A percentile compares a stretch with the other conserved stretches of the same genome.
Evolutionary conservation across 345 rosid genomes (phyloP).

Genomic region (Cardamine chenopodiifolia): DNA sequence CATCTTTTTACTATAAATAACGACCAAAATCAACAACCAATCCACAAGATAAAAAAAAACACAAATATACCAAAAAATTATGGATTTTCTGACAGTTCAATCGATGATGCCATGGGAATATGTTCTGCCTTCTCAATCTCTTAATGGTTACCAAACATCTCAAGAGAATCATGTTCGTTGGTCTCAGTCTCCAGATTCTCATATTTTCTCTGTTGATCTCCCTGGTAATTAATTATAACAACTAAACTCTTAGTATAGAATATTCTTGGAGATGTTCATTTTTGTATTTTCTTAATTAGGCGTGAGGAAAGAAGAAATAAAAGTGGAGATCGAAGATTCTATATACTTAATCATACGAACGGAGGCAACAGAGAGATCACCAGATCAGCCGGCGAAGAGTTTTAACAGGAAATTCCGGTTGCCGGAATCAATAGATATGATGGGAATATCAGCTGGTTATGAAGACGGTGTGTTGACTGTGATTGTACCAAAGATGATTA

Average conservation of each 20-base stretch:
- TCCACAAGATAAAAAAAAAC: not conserved
- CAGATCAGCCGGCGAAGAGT: slow-evolving; percentile 46
- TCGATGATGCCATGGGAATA: slow-evolving; percentile 58
- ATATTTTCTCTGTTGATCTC: slow-evolving; percentile 68
- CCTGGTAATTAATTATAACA: slow-evolving; percentile 50
- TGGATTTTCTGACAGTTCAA: slow-evolving; percentile 53
- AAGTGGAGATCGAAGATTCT: slow-evolving; percentile 76
- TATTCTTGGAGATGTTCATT: not conserved
- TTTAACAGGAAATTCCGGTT: slow-evolving; percentile 73
- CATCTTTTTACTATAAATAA: slow-evolving; percentile 1
- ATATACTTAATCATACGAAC: slow-evolving; percentile 66
- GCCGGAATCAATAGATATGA: slow-evolving; percentile 54
- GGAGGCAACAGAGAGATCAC: slow-evolving; percentile 46
- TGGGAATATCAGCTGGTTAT: slow-evolving; percentile 64
- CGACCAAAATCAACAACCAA: not conserved
- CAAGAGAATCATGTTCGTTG: slow-evolving; percentile 65
- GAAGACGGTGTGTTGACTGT: slow-evolving; percentile 77
- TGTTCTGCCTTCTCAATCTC: slow-evolving; percentile 41
- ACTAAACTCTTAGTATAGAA: not conserved
- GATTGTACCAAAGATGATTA: slow-evolving; percentile 54
- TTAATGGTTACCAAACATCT: slow-evolving; percentile 33
- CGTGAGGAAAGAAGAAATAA: slow-evolving; percentile 74
- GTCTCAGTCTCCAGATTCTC: slow-evolving; percentile 70
- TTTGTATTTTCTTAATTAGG: slow-evolving; percentile 45
- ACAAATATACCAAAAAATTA: slow-evolving; percentile 16